These are phyloP conservation scores for Cryptococcus floricola DNA, from an alignment of 1,284 basidiomycete species.

Conservation along the genomic window DNA sequence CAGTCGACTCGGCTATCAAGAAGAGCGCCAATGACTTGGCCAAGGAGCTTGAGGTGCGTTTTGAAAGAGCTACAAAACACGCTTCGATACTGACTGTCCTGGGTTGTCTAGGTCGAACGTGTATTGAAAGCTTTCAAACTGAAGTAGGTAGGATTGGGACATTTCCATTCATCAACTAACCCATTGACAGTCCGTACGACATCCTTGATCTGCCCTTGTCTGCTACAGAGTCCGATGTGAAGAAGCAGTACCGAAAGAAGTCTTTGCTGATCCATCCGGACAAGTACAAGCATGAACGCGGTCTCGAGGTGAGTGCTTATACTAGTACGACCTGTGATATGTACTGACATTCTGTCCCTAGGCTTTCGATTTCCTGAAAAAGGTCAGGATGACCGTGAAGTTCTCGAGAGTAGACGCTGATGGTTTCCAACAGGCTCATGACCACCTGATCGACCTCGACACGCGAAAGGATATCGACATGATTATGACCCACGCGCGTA, in stretches of 20 bases:
- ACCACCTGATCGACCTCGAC: slow-evolving; percentile 35
- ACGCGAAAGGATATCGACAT: slow-evolving; percentile 47
- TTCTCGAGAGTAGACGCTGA: slow-evolving; percentile 13
- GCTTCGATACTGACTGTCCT: background rate
- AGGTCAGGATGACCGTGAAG: slow-evolving; percentile 39
- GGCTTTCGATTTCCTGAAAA: slow-evolving; percentile 58
- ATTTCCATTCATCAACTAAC: background rate
- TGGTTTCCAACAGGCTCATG: slow-evolving; percentile 43
- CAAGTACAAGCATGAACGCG: slow-evolving; percentile 56
- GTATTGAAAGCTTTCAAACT: slow-evolving; percentile 55
- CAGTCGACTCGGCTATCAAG: slow-evolving; percentile 23
- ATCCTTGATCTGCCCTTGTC: slow-evolving; percentile 53
- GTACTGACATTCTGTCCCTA: slow-evolving; percentile 21
- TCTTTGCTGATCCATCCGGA: slow-evolving; percentile 58
- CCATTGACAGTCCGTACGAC: slow-evolving; percentile 52
- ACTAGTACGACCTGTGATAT: background rate
- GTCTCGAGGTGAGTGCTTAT: slow-evolving; percentile 46
- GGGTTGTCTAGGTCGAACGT: slow-evolving; percentile 49
- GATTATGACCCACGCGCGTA: slow-evolving; percentile 46
- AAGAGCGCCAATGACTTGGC: slow-evolving; percentile 26
- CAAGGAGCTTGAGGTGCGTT: slow-evolving; percentile 35
- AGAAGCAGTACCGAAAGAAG: slow-evolving; percentile 56
- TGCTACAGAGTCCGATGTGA: slow-evolving; percentile 53
- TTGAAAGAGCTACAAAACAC: too few relatives aligned
- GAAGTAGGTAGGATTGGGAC: slow-evolving; percentile 46